Evolutionary conservation across 768 basidiomycete genomes (phyloP).

Genomic region (Hirschioporus abietinus): DNA sequence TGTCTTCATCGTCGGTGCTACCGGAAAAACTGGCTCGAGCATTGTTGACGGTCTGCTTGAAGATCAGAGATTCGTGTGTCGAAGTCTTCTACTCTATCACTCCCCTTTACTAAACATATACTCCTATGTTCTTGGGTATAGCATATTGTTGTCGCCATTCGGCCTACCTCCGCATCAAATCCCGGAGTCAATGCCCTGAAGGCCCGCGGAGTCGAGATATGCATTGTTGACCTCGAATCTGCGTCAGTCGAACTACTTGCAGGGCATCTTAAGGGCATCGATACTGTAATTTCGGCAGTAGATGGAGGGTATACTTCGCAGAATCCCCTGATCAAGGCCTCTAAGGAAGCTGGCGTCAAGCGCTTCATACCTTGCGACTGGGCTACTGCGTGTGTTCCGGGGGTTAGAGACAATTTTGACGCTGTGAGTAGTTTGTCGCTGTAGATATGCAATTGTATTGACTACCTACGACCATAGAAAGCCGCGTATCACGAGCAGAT

Average conservation of each 20-base stretch:
- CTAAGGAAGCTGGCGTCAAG: constrained; percentile 19
- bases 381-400: constrained; percentile 12
- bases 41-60: constrained; percentile 16
- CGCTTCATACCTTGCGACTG: constrained; percentile 23
- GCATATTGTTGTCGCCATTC: constrained; percentile 12
- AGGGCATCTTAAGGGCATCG: constrained; percentile 14
- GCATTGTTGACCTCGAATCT: constrained; percentile 11
- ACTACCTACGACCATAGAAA: constrained; percentile 18
- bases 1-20: constrained; percentile 20
- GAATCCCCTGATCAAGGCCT: constrained; percentile 15
- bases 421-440: constrained; percentile 4
- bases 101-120: neutral
- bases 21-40: constrained; percentile 16
- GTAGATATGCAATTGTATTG: neutral
- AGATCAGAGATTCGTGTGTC: constrained; percentile 16
- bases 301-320: constrained; percentile 9
- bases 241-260: constrained; percentile 14
- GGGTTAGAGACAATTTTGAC: constrained; percentile 13
- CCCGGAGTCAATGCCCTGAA: constrained; percentile 11
- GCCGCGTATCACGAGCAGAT: constrained; percentile 22
- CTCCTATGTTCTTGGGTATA: neutral
- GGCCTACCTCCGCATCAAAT: constrained; percentile 16
- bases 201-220: constrained; percentile 17
- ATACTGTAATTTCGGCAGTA: constrained; percentile 15
- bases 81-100: neutral